These are phyloP conservation scores for Chrysophaeum taylorii DNA, from an alignment of 352 stramenopile genomes.

Conservation along the genomic window DNA sequence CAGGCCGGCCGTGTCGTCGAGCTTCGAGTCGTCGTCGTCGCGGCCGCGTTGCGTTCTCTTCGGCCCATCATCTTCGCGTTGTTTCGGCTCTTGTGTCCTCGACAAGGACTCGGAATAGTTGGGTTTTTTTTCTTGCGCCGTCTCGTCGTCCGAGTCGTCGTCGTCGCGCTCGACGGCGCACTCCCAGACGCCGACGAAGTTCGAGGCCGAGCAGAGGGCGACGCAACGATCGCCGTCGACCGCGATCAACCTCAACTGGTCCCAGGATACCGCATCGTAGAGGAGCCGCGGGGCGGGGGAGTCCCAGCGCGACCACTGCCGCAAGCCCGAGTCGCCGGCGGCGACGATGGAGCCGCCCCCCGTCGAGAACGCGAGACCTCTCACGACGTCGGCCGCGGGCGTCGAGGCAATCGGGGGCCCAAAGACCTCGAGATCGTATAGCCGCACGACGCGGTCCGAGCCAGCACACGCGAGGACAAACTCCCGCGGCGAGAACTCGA, in stretches of 20 bases:
- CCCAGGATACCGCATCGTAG: background rate
- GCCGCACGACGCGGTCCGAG: constrained; percentile 17
- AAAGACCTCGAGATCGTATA: constrained; percentile 27
- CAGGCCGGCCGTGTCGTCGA: too few species aligned
- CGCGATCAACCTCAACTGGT: background rate
- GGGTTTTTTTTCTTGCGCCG: too few species aligned
- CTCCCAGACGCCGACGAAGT: background rate
- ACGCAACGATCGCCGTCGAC: background rate
- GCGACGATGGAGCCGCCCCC: background rate
- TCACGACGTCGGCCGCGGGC: background rate
- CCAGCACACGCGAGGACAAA: constrained; percentile 20
- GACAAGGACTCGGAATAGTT: too few species aligned
- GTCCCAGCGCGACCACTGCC: background rate
- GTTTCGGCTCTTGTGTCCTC: too few species aligned
- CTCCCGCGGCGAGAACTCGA: constrained; percentile 25
- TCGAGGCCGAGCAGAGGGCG: background rate
- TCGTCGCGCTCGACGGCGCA: too few species aligned
- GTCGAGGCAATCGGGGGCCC: constrained; percentile 3
- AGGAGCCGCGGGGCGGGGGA: background rate
- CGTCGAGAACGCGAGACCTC: background rate
- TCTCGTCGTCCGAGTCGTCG: too few species aligned
- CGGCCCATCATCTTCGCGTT: too few species aligned
- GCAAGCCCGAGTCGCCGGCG: background rate
- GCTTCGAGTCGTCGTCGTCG: too few species aligned
- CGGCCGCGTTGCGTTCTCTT: too few species aligned